Evolutionary conservation across 495 filamentous ascomycete genomes (phyloP), one percentile per base, ranked within the genome.

Genomic region (Xylaria grammica): DNA sequence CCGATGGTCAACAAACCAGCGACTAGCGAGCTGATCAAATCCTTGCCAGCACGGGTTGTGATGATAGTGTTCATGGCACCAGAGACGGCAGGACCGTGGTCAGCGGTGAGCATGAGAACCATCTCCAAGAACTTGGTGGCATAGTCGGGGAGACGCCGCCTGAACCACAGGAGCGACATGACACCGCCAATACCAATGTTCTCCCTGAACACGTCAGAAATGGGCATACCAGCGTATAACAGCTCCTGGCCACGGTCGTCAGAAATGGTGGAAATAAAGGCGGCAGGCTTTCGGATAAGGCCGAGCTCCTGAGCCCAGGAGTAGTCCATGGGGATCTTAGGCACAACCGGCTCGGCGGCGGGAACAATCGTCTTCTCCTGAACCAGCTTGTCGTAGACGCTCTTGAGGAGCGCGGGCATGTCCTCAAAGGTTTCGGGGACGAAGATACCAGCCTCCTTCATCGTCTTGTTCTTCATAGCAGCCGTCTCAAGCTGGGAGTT

Each of bases 51-150:
- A 88, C 95, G 90, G 50, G 95, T 99, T 59, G 95, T 99, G 78
- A 99, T 98, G 80, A 99, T 99, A 67, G 95, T 99, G 89, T 99
- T 99, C 95, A 99, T 99, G 72, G 95, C 95, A 83, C 95, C 95
- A 68, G 95, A 99, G 65, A 99, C 95, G 73, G 95, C 95, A 46
- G 95, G 95, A 80, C 95, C 95, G 87, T 99, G 95, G 75, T 99
- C 95, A 70, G 95, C 95, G 72, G 95, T 99, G 75, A 99, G 87
- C 95, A 99, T 99, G 78, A 99, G 93, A 69, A 99, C 96, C 95
- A 99, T 99, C 86, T 99, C 95, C 68, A 99, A 81, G 88, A 99
- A 99, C 84, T 95, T 96, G 85, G 92, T 92, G 71, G 95, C 96
- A 75, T 97, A 97, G 70, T 91, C 84, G 67, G 95, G 95, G 52